A percentile compares a stretch with the other conserved stretches of the same genome.
These are phyloP conservation scores for Stereocaulon alpinum DNA, from an alignment of 495 filamentous ascomycete genomes.

Conservation along the genomic window DNA sequence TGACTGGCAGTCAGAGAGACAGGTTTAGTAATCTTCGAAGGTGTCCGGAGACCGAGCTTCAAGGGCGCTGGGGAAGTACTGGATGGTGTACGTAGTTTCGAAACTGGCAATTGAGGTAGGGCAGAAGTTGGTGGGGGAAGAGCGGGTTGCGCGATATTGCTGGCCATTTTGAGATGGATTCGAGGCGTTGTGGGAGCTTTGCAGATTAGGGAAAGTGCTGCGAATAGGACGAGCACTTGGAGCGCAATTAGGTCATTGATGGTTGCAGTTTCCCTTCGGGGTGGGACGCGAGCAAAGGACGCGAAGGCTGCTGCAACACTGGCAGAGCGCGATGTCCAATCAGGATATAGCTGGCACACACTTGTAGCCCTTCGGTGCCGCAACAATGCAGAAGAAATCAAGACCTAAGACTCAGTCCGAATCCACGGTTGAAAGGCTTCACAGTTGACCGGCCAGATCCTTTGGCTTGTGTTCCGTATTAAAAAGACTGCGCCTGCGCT, in stretches of 20 bases:
- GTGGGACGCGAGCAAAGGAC: neutral
- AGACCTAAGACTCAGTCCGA: neutral
- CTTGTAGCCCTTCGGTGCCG: neutral
- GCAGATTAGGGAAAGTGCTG: neutral
- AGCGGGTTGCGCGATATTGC: conserved; percentile 29
- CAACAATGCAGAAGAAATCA: neutral
- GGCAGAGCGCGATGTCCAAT: neutral
- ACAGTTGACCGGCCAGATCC: neutral
- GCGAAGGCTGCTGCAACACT: neutral
- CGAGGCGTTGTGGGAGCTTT: neutral
- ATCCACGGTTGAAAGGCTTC: neutral
- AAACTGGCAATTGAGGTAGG: conserved; percentile 57
- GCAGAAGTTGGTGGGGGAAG: conserved; percentile 54
- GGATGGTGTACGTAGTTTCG: conserved; percentile 59
- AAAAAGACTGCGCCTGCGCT: neutral
- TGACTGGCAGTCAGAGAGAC: conserved; percentile 42
- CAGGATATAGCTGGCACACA: neutral
- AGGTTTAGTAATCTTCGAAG: conserved; percentile 47
- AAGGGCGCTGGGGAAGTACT: conserved; percentile 37
- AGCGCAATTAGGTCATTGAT: neutral
- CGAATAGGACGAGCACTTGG: neutral
- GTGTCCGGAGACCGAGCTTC: conserved; percentile 49
- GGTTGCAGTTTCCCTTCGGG: neutral
- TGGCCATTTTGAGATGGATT: conserved; percentile 8
- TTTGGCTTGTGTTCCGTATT: neutral